These are phyloP conservation scores for Papilionanthe hybrid DNA, from an alignment of 116 monocot species.

Conservation along the genomic window DNA sequence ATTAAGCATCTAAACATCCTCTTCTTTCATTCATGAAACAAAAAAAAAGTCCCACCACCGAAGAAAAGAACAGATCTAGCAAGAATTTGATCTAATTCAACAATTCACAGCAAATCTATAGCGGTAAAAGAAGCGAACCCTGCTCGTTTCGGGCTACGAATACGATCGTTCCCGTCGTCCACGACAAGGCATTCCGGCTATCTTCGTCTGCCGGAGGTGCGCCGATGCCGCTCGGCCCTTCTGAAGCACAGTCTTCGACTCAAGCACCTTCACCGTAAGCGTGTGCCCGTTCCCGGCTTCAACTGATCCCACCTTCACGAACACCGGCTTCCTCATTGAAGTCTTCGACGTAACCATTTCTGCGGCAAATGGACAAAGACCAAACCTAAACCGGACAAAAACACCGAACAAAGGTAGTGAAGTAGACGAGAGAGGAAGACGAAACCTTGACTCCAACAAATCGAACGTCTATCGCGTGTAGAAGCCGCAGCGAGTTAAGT, in stretches of 20 bases:
- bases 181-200: constrained; percentile 23
- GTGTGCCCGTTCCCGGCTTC: constrained; percentile 36
- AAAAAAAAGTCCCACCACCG: no score
- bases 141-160: constrained; percentile 25
- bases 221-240: constrained; percentile 21
- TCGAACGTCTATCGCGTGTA: no score
- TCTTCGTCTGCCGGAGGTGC: constrained; percentile 21
- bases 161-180: constrained; percentile 24
- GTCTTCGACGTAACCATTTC: constrained; percentile 1
- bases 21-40: no score
- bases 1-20: no score
- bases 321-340: constrained; percentile 33
- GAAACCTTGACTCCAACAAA: no score
- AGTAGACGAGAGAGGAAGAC: no score
- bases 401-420: no score
- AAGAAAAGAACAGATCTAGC: no score
- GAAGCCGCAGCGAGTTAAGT: no score
- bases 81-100: no score
- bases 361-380: not conserved
- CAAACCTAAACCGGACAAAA: not conserved
- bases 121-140: constrained; percentile 3
- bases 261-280: constrained; percentile 27
- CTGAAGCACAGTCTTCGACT: constrained; percentile 20
- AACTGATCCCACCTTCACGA: constrained; percentile 33
- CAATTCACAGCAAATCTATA: no score